phyloP scores from a whole-genome alignment of 371 early-diverging fungal genomes.

The Dinochytrium kinnereticum region DNA sequence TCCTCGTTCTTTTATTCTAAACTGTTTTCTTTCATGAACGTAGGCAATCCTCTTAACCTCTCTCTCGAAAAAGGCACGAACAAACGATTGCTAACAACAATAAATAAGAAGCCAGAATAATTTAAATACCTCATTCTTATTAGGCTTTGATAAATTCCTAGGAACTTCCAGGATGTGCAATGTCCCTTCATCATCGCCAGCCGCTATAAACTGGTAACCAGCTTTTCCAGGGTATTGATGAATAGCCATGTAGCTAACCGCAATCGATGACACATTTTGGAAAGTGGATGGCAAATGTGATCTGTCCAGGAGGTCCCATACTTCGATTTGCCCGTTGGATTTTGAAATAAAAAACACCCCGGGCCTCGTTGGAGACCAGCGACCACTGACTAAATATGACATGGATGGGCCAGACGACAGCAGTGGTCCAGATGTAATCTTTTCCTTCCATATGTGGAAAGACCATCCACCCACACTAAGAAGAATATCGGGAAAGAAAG shows the following conservation, averaged over 20 bases:
- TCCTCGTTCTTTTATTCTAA: constrained; percentile 40
- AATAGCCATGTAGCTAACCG: constrained; percentile 52
- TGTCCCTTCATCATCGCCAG: constrained; percentile 69
- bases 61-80: constrained; percentile 56
- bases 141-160: constrained; percentile 47
- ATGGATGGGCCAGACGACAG: constrained; percentile 45
- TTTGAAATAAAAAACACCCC: constrained; percentile 62
- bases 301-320: constrained; percentile 63
- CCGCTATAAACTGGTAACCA: constrained; percentile 61
- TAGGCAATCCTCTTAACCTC: constrained; percentile 54
- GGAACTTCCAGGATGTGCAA: constrained; percentile 67
- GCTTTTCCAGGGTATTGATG: constrained; percentile 47
- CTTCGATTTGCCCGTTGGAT: constrained; percentile 58
- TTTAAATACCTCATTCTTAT: constrained; percentile 56
- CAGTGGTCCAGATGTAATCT: constrained; percentile 50
- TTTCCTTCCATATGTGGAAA: constrained; percentile 62
- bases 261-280: constrained; percentile 53
- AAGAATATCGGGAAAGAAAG: constrained; percentile 61
- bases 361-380: constrained; percentile 64
- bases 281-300: constrained; percentile 52
- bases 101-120: constrained; percentile 1
- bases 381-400: constrained; percentile 46
- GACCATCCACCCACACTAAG: constrained; percentile 62
- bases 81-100: constrained; percentile 46
- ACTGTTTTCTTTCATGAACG: constrained; percentile 43